Evolutionary conservation across 1,284 basidiomycete species (phyloP), one percentile per base, ranked within the genome.

Genomic region (Ganoderma lucidum): DNA sequence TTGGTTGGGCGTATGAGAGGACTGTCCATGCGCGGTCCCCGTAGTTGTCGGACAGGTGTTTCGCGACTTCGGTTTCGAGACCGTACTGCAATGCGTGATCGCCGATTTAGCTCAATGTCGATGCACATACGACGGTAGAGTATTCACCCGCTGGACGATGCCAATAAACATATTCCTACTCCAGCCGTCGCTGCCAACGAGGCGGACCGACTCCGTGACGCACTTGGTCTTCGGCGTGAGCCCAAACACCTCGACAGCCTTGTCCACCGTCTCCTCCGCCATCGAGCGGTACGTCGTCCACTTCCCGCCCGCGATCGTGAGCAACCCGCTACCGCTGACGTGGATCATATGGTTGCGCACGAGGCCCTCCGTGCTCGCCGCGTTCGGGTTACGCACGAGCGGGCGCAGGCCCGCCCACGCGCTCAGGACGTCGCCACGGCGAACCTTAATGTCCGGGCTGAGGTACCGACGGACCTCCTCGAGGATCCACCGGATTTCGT

Each of bases 241-340:
- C 41, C 82, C 83, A 82, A 95, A 98, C 66, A 88, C 88, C 79
- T 94, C 87, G 73, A 99, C 86, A 12, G 97, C 97, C 68, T 87
- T 86, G 81, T 99, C 95, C 61, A 99, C 93, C 0, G 96, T 95
- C 85, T 99, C 96, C 84, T 97, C 90, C 41, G 97, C 96, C 97
- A 99, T 99, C 64, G 93, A 93, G 65, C 96, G 85, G 81, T 99
- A 99, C 39, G 97, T 99, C 65, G 97, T 99, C 97, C 97, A 99
- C 82, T 99, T 99, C 6, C 97, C 97, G 60, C 97, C 97, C 8
- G 96, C 96, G 76, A 99, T 97, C 23, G 97, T 99, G 70, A 99
- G 82, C 74, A 99, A 84, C 28, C 96, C 96, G 72, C 90, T 91
- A 41, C 88, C 86, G 64, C 88, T 89, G 53, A 97, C 90, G 80